These are phyloP conservation scores for Leptographium galeiforme DNA, from an alignment of 2,329 filamentous ascomycete species.

Conservation along the genomic window DNA sequence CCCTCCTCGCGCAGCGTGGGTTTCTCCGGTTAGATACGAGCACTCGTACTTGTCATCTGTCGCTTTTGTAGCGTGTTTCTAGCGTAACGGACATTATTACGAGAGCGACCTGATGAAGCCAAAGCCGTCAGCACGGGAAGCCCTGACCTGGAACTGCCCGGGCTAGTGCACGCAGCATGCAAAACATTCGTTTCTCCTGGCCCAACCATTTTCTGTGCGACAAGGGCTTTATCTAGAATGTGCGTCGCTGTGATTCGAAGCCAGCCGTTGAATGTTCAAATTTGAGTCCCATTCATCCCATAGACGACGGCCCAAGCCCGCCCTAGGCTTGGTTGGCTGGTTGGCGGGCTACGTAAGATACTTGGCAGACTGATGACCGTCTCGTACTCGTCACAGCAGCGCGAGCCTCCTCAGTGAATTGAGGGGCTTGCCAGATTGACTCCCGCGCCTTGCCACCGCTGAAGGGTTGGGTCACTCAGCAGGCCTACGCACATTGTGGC, in stretches of 20 bases:
- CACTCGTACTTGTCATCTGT: background rate
- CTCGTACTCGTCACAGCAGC: too few relatives aligned
- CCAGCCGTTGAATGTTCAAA: too few relatives aligned
- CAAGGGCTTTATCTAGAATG: background rate
- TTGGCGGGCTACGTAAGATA: too few relatives aligned
- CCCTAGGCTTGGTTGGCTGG: too few relatives aligned
- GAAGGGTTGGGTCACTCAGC: constrained; percentile 8
- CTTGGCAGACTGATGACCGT: too few relatives aligned
- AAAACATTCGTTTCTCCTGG: background rate
- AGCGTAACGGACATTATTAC: constrained; percentile 1
- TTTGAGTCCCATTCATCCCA: too few relatives aligned
- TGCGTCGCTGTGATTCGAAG: too few relatives aligned
- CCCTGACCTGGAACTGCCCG: background rate
- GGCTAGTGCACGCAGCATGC: background rate
- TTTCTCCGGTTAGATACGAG: background rate
- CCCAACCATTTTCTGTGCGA: background rate
- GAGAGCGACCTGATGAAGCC: background rate
- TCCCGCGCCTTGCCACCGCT: background rate
- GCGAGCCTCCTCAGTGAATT: too few relatives aligned
- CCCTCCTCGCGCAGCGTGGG: background rate
- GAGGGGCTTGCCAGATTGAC: background rate
- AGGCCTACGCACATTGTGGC: background rate
- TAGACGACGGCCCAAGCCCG: too few relatives aligned
- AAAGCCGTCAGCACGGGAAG: background rate
- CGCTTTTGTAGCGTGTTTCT: background rate